A percentile compares a stretch with the other conserved stretches of the same genome.
Conservation (phyloP, 352 stramenopile species). For the Plasmopara halstedii region DNA sequence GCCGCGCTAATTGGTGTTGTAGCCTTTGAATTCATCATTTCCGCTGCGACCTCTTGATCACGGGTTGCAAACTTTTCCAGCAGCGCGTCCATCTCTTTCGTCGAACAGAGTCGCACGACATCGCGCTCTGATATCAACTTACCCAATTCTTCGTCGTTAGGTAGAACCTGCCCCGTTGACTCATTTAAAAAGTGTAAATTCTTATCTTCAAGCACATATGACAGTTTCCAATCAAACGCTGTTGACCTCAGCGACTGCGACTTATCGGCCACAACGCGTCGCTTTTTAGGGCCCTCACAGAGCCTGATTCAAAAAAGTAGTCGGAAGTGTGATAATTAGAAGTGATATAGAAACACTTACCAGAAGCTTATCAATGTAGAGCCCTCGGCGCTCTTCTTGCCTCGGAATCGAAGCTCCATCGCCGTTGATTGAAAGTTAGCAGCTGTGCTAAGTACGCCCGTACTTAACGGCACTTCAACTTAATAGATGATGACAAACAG, state of each 20-base stretch:
- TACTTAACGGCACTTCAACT: conserved; percentile 27
- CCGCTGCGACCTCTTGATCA: conserved; percentile 45
- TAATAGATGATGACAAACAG: conserved; percentile 8
- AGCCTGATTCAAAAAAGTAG: conserved; percentile 28
- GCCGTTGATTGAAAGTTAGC: background rate
- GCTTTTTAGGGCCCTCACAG: conserved; percentile 65
- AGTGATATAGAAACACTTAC: conserved; percentile 14
- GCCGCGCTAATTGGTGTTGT: conserved; percentile 46
- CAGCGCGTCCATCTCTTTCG: conserved; percentile 46
- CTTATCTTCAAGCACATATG: conserved; percentile 24
- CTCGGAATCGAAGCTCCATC: conserved; percentile 44
- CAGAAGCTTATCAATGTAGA: conserved; percentile 47
- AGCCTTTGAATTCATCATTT: conserved; percentile 54
- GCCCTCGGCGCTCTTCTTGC: conserved; percentile 40
- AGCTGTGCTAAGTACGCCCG: conserved; percentile 15
- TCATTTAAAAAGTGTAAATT: conserved; percentile 71
- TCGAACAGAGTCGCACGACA: conserved; percentile 62
- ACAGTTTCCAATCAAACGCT: conserved; percentile 44
- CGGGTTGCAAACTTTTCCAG: conserved; percentile 60
- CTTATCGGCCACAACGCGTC: conserved; percentile 39
- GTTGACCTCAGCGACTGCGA: conserved; percentile 34
- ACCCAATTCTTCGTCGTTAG: conserved; percentile 41
- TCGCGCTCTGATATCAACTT: conserved; percentile 60
- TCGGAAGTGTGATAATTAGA: background rate
- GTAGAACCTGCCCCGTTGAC: conserved; percentile 60